Evolutionary conservation across 2,329 filamentous ascomycete genomes (phyloP), one percentile per base, ranked within the genome.

Genomic region (Aspergillus sp.): DNA sequence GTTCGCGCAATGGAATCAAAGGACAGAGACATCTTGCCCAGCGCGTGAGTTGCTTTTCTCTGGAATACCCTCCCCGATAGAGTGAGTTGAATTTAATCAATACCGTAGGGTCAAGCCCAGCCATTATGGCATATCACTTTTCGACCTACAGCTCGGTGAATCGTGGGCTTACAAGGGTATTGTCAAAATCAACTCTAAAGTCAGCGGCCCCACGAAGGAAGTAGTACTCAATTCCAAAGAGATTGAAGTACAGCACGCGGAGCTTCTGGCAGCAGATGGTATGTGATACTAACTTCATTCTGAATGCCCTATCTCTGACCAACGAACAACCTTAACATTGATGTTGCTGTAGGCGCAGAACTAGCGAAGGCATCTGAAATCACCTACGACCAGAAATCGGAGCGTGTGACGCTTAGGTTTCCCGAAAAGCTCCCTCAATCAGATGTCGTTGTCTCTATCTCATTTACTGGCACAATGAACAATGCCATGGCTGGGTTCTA

Each of bases 401-500:
- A 98, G 79, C 87, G 93, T 60, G 90, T 87, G 41, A 93, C 88
- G 56, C 82, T 99, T 66, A 80, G 81, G 65, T 96, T 99, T 73
- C 77, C 86, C 35, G 81, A 90, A 63, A 87, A 90, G 68, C 79
- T 97, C 35, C 83, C 87, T 17, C 80, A 84, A 33, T 83, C 88
- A 23, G 81, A 87, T 59, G 86, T 90, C 71, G 87, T 88, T 5
- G 76, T 96, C 43, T 80, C 82, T 47, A 84, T 96, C 70, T 82
- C 86, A 19, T 96, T 95, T 70, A 83, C 89, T 67, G 93, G 91
- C 59, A 87, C 83, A 58, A 89, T 96, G 76, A 96, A 96, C 81
- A 90, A 91, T 71, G 85, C 89, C 63, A 96, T 96, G 91, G 89
- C 90, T 58, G 92, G 93, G 41, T 96, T 96, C 81, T 96, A 95